Evolutionary conservation across 1,139 yeast species (phyloP).

Genomic region (Arxiozyma slooffiae): DNA sequence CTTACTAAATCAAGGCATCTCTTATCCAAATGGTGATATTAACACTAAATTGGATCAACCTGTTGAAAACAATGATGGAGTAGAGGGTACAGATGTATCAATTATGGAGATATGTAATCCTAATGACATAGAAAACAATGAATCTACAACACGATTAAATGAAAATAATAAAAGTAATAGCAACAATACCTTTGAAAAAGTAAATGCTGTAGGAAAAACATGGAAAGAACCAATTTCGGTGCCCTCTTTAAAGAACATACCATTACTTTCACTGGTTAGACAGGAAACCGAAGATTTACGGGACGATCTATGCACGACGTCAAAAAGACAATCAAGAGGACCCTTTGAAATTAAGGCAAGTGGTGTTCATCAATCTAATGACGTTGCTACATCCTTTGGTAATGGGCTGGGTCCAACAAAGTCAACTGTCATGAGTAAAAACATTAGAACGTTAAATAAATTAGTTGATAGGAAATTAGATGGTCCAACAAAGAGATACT

Average conservation of each 20-base stretch:
- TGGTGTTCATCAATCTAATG: slow-evolving; percentile 31
- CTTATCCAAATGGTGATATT: not conserved
- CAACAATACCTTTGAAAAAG: not conserved
- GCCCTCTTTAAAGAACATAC: slow-evolving; percentile 6
- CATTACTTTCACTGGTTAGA: slow-evolving; percentile 15
- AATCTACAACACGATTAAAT: no score
- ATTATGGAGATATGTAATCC: not conserved
- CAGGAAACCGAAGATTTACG: slow-evolving; percentile 30
- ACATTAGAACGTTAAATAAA: slow-evolving; percentile 24
- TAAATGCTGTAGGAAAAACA: not conserved
- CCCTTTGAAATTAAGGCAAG: slow-evolving; percentile 31
- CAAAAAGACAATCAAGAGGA: slow-evolving; percentile 19
- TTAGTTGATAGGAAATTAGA: slow-evolving; percentile 28
- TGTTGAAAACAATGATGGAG: not conserved
- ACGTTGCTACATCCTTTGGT: slow-evolving; percentile 27
- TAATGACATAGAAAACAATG: not conserved
- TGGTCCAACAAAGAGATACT: slow-evolving; percentile 5
- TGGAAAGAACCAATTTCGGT: slow-evolving; percentile 8
- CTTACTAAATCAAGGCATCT: not conserved
- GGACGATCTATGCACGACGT: slow-evolving; percentile 22
- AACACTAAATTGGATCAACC: not conserved
- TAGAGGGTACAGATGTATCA: not conserved
- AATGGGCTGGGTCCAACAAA: slow-evolving; percentile 31
- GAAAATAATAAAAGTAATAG: not conserved
- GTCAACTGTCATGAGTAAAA: slow-evolving; percentile 29